Evolutionary conservation across 2,329 filamentous ascomycete genomes (phyloP), one percentile per base, ranked within the genome.

Genomic region (Pseudogymnoascus sp.): DNA sequence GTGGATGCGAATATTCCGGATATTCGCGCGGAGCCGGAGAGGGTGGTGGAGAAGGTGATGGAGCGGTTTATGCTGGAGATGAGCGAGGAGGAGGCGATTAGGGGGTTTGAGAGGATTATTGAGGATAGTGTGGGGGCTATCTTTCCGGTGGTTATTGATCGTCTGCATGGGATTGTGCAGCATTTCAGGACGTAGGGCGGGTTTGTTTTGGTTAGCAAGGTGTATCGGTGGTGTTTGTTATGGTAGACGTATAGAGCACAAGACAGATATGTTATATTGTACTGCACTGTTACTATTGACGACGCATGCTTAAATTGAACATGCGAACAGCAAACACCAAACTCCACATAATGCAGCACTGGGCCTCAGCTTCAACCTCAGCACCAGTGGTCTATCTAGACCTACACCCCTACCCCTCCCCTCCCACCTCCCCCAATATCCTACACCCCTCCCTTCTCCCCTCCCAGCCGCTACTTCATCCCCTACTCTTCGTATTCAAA

Each of bases 1-100:
- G 89, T 96, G 15, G 92, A 97, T 74, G 93, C 95, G 40, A 96
- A 96, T 72, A 96, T 99, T 65, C 95, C 93, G 0, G 96, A 97
- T 70, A 96, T 99, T 71, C 88, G 89, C 64, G 83, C 96, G 21
- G 92, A 96, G 77, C 90, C 91, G 10, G 93, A 97, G 76, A 96
- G 96, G 77, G 93, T 91, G 10, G 93, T 97, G 15, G 79, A 93
- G 70, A 99, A 97, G 77, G 93, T 99, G 4, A 88, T 95, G 73
- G 95, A 99, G 77, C 81, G 95, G 38, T 96, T 99, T 75, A 92
- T 96, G 76, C 76, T 99, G 60, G 93, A 96, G 72, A 84, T 96
- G 73, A 89, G 83, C 59, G 95, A 99, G 75, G 93, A 96, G 72
- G 93, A 97, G 72, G 93, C 95, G 1, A 89, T 96, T 65, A 79